These are phyloP conservation scores for Pseudotsuga menziesii DNA, from an alignment of 75 land plant genomes.

Conservation along the genomic window DNA sequence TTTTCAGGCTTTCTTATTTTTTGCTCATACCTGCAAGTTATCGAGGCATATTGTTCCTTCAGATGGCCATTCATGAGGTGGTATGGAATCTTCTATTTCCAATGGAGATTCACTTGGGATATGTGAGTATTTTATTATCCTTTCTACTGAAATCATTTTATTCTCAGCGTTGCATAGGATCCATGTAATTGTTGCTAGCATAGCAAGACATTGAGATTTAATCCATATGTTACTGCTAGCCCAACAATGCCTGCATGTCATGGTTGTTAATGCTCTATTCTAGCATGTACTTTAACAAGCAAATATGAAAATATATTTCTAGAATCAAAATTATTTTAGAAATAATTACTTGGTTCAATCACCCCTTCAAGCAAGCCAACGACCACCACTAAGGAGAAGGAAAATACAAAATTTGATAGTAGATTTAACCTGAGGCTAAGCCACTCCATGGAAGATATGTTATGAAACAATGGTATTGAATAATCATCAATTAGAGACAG, in stretches of 20 bases:
- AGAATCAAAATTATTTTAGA: not conserved
- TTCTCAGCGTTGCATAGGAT: constrained; percentile 79
- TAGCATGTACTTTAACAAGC: not conserved
- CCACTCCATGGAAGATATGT: constrained; percentile 82
- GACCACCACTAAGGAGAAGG: constrained; percentile 67
- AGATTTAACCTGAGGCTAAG: constrained; percentile 73
- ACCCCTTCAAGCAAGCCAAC: constrained; percentile 70
- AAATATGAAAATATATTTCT: not conserved
- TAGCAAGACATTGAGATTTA: constrained; percentile 55
- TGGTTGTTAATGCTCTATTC: not conserved
- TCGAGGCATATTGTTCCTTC: constrained; percentile 60
- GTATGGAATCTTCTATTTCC: constrained; percentile 48
- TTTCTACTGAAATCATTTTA: constrained; percentile 84
- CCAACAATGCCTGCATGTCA: constrained; percentile 78
- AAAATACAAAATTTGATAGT: constrained; percentile 77
- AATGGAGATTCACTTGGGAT: constrained; percentile 82
- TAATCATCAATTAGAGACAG: constrained; percentile 49
- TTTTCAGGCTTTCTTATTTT: no score
- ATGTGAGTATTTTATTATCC: constrained; percentile 77
- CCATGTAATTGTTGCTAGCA: constrained; percentile 67
- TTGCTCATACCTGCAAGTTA: constrained; percentile 64
- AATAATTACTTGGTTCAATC: constrained; percentile 63
- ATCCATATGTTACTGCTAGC: constrained; percentile 83
- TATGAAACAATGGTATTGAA: constrained; percentile 81
- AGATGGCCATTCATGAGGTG: constrained; percentile 74